Percentiles rank a stretch among this genome's conserved stretches.
Evolutionary conservation across 441 rosid genomes (phyloP).

Genomic region (Arabidopsis lyrata): DNA sequence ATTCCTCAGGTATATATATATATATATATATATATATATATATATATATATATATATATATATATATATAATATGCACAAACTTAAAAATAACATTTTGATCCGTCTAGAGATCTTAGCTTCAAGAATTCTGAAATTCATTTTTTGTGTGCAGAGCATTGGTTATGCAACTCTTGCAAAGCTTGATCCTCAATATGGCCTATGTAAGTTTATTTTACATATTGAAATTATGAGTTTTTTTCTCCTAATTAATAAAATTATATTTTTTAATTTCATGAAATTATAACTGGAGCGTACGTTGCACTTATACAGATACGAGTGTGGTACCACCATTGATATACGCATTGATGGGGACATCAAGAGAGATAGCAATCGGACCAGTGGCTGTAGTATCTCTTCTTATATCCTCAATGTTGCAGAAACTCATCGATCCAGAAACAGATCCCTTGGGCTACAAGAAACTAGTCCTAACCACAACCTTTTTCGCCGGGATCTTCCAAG

Average conservation of each 20-base stretch:
- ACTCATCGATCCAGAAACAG: conserved; percentile 63
- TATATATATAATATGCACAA: conserved; percentile 26
- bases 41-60: conserved; percentile 51
- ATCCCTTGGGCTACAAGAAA: conserved; percentile 69
- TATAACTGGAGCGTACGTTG: not conserved
- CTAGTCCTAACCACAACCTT: conserved; percentile 81
- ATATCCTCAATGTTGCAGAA: conserved; percentile 74
- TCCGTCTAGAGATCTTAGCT: conserved; percentile 10
- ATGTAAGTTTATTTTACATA: conserved; percentile 59
- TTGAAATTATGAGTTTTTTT: not conserved
- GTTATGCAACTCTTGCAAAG: conserved; percentile 92
- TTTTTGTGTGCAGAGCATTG: conserved; percentile 66
- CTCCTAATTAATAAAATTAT: not conserved
- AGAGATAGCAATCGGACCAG: conserved; percentile 92
- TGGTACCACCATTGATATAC: conserved; percentile 84
- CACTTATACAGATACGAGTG: conserved; percentile 69
- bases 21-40: conserved; percentile 22
- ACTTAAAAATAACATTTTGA: not conserved
- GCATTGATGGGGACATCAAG: conserved; percentile 94
- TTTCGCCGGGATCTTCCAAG: conserved; percentile 84
- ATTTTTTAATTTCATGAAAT: not conserved
- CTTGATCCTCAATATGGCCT: conserved; percentile 96
- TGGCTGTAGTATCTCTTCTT: conserved; percentile 92
- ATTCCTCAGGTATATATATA: conserved; percentile 77
- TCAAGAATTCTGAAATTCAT: not conserved